phyloP scores from a whole-genome alignment of 805 yeast genomes.

The Spathaspora passalidarum region DNA sequence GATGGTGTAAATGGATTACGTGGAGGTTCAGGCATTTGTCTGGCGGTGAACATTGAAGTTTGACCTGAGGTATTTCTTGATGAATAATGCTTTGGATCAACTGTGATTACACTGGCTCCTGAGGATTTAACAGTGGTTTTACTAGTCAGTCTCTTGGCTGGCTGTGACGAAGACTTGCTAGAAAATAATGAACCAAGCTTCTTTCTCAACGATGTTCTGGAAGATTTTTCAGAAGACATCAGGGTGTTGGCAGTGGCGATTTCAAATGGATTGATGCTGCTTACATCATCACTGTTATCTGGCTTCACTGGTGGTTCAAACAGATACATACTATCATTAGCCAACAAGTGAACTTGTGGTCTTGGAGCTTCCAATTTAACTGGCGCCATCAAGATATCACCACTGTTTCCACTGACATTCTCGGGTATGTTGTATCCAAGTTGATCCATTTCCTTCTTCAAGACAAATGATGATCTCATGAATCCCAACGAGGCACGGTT shows the following conservation, averaged over 20 bases:
- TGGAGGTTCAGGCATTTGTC: neutral
- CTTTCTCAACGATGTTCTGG: neutral
- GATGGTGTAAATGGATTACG: neutral
- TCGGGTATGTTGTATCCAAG: conserved; percentile 31
- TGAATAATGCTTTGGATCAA: neutral
- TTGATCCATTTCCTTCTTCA: conserved; percentile 37
- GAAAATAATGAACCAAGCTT: neutral
- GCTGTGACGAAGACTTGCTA: too few species aligned
- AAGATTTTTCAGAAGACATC: too few species aligned
- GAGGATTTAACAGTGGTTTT: neutral
- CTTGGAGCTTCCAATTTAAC: neutral
- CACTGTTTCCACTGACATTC: conserved; percentile 19
- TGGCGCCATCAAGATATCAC: neutral
- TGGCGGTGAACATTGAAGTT: neutral
- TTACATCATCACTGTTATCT: neutral
- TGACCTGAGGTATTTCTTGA: neutral
- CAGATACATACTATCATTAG: neutral
- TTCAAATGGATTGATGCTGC: neutral
- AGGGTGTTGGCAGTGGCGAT: too few species aligned
- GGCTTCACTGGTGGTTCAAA: too few species aligned
- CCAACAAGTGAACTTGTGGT: too few species aligned
- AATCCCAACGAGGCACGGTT: conserved; percentile 39
- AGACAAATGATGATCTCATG: conserved; percentile 41
- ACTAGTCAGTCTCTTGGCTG: too few species aligned
- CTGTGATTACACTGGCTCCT: neutral